Evolutionary conservation across 805 yeast species (phyloP).

Genomic region (Priceomyces medius): DNA sequence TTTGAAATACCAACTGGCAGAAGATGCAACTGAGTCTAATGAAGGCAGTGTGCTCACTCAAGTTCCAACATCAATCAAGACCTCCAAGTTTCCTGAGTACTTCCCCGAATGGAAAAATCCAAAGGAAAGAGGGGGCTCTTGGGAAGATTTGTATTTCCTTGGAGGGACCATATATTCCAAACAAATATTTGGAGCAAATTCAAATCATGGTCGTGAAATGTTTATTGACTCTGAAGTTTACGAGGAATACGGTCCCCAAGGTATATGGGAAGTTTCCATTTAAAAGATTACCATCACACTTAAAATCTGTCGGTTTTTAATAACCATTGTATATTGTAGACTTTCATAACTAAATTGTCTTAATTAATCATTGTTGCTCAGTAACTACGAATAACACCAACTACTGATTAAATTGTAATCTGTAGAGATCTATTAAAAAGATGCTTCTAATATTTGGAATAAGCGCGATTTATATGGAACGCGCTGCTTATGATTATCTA

Average conservation of each 20-base stretch:
- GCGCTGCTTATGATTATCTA: neutral
- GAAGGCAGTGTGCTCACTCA: slow-evolving; percentile 47
- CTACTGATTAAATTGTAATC: neutral
- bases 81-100: slow-evolving; percentile 80
- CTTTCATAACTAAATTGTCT: too few species aligned
- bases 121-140: slow-evolving; percentile 52
- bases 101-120: slow-evolving; percentile 88
- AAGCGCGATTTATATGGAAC: neutral
- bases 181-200: slow-evolving; percentile 68
- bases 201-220: slow-evolving; percentile 55
- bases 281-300: too few species aligned
- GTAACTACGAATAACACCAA: too few species aligned
- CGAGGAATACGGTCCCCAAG: slow-evolving; percentile 76
- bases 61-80: slow-evolving; percentile 73
- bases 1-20: slow-evolving; percentile 44
- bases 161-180: slow-evolving; percentile 89
- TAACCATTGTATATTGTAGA: too few species aligned
- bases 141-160: slow-evolving; percentile 71
- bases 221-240: slow-evolving; percentile 71
- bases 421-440: neutral
- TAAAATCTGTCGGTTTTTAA: too few species aligned
- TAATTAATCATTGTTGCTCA: too few species aligned
- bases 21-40: slow-evolving; percentile 25
- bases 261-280: slow-evolving; percentile 65
- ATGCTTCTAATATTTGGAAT: neutral